A percentile compares a stretch with the other conserved stretches of the same genome.
These are phyloP conservation scores for Anthracocystis walkeri DNA, from an alignment of 1,284 basidiomycete species.

Conservation along the genomic window DNA sequence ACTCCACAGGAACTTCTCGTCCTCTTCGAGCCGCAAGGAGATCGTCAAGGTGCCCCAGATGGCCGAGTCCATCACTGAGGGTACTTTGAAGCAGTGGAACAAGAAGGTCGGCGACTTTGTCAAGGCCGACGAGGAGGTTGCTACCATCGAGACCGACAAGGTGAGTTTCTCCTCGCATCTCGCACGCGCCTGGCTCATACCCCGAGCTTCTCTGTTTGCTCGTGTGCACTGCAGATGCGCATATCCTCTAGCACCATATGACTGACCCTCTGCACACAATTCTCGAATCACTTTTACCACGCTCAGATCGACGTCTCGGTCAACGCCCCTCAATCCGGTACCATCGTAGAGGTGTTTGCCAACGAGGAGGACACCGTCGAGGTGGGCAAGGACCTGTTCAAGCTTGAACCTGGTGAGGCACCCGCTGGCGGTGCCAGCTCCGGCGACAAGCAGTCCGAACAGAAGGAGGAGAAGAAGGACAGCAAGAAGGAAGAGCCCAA, in stretches of 20 bases:
- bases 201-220: neutral
- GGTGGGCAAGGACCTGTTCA: conserved; percentile 94
- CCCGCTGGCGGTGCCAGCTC: conserved; percentile 73
- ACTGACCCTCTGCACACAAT: neutral
- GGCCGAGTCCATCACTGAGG: conserved; percentile 99
- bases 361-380: conserved; percentile 93
- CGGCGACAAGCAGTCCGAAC: conserved; percentile 70
- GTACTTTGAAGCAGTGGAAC: conserved; percentile 93
- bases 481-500: conserved; percentile 70
- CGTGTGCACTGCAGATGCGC: no score
- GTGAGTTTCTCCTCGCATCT: conserved; percentile 71
- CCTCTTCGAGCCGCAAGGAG: conserved; percentile 70
- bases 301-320: conserved; percentile 94
- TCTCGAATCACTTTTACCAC: neutral
- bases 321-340: conserved; percentile 90
- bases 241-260: neutral
- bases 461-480: conserved; percentile 59
- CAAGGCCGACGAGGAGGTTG: conserved; percentile 92
- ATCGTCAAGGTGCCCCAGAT: conserved; percentile 97
- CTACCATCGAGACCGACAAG: conserved; percentile 99
- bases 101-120: conserved; percentile 95
- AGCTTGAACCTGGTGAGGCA: conserved; percentile 81
- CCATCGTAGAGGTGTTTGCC: conserved; percentile 86
- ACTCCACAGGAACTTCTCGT: conserved; percentile 44
- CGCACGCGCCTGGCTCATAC: neutral